Evolutionary conservation across 768 basidiomycete species (phyloP), one percentile per base, ranked within the genome.

Genomic region (Agaricus blazei): DNA sequence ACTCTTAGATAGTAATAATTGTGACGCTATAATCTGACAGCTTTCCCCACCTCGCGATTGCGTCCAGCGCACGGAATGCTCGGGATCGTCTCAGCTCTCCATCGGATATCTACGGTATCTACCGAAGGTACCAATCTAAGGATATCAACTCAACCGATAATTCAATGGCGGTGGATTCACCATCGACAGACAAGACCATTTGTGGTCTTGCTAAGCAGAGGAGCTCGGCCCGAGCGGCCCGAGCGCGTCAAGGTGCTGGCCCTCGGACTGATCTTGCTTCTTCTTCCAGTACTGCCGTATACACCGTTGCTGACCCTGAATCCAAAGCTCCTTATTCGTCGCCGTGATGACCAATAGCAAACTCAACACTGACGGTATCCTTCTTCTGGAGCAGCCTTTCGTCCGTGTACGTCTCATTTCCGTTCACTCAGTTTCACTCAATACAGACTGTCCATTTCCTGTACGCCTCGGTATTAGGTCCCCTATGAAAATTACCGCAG

Each of bases 401-500:
- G 81, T 80, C 14, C 75, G 85, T 62, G 90, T 91, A 64, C 50
- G 79, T 63, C 12, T 31, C 40, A 38, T 58, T 36, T 52, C 27
- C 38, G 40, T 43, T 49, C 48, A 15, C 15, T 19, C 47, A 29
- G n/a, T 15, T 44, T 42, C 54, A 27, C 54, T 23, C 43, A 53
- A 29, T 23, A 48, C 15, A 3, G 12, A 27, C 31, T 56, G 59
- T 41, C 46, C 29, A 38, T 48, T n/a, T 19, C 36, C 19, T 19
- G n/a, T 41, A 9, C 40, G 19, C n/a, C 19, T 41, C 12, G 34
- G 11, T 34, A 48, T 60, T 19, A 95, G 93, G 90, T 93, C 11
- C 93, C 93, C 9, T 90, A 87, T 69, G 93, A 95, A 73, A 88
- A 88, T 62, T 90, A 92, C 64, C 85, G 90, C 62, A 90, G 88